Conservation (phyloP, 176 grass and related monocot species). For the Oryza brachyantha region DNA sequence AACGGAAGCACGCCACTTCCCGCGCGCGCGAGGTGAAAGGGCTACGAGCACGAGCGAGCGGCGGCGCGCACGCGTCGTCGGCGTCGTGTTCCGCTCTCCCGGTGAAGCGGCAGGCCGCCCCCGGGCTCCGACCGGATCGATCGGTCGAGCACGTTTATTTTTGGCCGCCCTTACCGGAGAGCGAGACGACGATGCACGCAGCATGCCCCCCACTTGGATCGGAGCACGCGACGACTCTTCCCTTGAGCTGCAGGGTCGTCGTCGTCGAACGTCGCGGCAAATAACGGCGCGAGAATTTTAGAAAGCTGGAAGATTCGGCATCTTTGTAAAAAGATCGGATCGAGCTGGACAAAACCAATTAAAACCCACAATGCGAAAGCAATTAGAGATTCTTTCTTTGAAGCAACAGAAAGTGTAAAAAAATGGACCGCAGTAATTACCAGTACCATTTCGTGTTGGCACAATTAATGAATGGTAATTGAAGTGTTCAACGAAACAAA, state of each 20-base stretch:
- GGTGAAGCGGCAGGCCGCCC: constrained; percentile 48
- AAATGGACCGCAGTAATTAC: neutral
- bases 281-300: constrained; percentile 3
- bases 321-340: neutral
- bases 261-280: neutral
- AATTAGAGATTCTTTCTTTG: constrained; percentile 6
- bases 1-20: neutral
- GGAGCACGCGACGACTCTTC: constrained; percentile 14
- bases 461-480: neutral
- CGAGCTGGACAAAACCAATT: neutral
- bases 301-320: neutral
- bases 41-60: neutral
- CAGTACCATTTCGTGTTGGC: neutral
- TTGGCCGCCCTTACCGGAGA: constrained; percentile 47
- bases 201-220: neutral
- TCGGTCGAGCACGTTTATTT: neutral
- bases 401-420: constrained; percentile 23
- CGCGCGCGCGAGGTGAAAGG: constrained; percentile 13
- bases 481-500: neutral
- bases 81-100: neutral
- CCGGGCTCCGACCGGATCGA: neutral
- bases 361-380: neutral
- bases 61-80: neutral
- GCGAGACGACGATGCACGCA: neutral
- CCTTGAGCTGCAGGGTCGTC: neutral